A percentile compares a stretch with the other conserved stretches of the same genome.
These are phyloP conservation scores for Aureobasidium sp. DNA, from an alignment of 2,329 filamentous ascomycete species.

Conservation along the genomic window DNA sequence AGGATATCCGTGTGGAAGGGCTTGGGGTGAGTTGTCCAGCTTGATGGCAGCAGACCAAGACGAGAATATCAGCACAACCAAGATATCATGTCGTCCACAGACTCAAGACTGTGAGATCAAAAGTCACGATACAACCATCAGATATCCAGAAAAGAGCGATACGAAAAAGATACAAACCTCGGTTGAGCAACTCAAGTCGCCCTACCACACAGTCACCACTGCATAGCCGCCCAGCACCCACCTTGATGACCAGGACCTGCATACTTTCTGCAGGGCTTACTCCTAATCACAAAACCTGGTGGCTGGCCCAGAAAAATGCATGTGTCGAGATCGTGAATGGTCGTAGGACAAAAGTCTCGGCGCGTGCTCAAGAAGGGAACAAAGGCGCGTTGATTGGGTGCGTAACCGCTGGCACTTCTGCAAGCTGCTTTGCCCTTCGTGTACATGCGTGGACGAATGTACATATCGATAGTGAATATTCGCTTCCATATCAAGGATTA, in stretches of 20 bases:
- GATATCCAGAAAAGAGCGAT: background rate
- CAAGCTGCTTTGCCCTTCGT: background rate
- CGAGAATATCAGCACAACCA: background rate
- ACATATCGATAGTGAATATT: background rate
- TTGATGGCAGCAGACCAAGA: background rate
- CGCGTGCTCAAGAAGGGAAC: background rate
- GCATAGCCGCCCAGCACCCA: conserved; percentile 1
- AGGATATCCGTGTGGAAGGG: background rate
- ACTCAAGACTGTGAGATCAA: background rate
- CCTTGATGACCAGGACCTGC: conserved; percentile 10
- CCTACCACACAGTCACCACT: background rate
- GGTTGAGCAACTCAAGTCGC: background rate
- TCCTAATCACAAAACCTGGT: background rate
- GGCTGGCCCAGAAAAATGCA: background rate
- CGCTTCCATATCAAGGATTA: background rate
- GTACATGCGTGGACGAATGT: background rate
- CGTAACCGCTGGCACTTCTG: conserved; percentile 12
- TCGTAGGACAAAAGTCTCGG: background rate
- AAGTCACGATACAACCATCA: background rate
- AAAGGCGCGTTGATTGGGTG: conserved; percentile 11
- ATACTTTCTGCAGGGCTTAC: background rate
- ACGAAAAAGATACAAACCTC: background rate
- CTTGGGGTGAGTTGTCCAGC: background rate
- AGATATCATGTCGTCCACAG: background rate
- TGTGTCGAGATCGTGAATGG: background rate